A percentile compares a stretch with the other conserved stretches of the same genome.
Evolutionary conservation across 2,329 filamentous ascomycete species (phyloP).

Genomic region (Aspergillus alliaceus): DNA sequence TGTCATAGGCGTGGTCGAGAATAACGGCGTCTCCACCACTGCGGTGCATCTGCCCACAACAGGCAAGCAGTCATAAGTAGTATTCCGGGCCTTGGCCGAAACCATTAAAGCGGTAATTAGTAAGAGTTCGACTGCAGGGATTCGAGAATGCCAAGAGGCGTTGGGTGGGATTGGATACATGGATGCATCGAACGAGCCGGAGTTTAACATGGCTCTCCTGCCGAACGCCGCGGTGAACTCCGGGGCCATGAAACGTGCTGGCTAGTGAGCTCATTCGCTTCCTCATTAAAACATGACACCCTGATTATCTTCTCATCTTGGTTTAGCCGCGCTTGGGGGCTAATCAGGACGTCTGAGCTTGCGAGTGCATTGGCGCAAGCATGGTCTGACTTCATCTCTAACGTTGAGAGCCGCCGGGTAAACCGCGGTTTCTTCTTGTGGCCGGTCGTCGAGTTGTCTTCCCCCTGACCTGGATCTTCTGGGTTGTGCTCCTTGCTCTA

Average conservation of each 20-base stretch:
- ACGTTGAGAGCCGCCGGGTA: conserved; percentile 15
- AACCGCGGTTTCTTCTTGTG: conserved; percentile 22
- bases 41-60: conserved; percentile 45
- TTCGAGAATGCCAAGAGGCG: conserved; percentile 41
- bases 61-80: conserved; percentile 23
- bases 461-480: conserved; percentile 37
- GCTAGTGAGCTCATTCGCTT: conserved; percentile 52
- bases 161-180: conserved; percentile 42
- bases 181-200: conserved; percentile 51
- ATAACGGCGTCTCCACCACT: conserved; percentile 46
- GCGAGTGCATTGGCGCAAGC: conserved; percentile 9
- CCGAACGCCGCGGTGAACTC: conserved; percentile 58
- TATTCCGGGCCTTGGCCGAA: conserved; percentile 32
- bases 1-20: conserved; percentile 51
- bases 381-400: conserved; percentile 19
- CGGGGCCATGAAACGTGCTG: conserved; percentile 70
- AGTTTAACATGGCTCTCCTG: conserved; percentile 66
- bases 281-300: conserved; percentile 25
- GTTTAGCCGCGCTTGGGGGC: conserved; percentile 37
- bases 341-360: conserved; percentile 12
- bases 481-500: conserved; percentile 35
- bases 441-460: conserved; percentile 37
- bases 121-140: conserved; percentile 29
- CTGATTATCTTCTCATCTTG: conserved; percentile 38
- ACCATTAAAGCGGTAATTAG: conserved; percentile 37